A percentile compares a stretch with the other conserved stretches of the same genome.
phyloP scores from a whole-genome alignment of 2,329 filamentous ascomycete genomes.

The Ophiosphaerella korrae region DNA sequence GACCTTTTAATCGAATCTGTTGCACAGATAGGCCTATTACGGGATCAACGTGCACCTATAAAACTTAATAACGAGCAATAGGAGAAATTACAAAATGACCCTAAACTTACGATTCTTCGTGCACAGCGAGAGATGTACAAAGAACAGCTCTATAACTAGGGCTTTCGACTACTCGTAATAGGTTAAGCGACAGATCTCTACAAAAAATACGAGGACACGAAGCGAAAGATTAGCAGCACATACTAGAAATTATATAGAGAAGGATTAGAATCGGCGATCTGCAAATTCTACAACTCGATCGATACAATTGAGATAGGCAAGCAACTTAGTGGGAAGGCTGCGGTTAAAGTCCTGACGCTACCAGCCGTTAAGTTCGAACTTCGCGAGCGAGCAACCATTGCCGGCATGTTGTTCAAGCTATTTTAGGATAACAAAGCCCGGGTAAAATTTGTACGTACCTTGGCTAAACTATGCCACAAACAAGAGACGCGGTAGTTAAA shows the following conservation, averaged over 20 bases:
- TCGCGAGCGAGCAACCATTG: conserved; percentile 17
- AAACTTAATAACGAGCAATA: conserved; percentile 17
- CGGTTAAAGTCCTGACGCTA: conserved; percentile 17
- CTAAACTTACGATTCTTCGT: conserved; percentile 12
- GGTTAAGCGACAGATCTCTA: conserved; percentile 13
- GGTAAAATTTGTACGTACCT: conserved; percentile 16
- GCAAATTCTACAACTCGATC: conserved; percentile 20
- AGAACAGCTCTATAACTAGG: conserved; percentile 13
- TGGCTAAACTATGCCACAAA: conserved; percentile 14
- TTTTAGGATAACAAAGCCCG: conserved; percentile 14
- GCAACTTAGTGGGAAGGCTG: conserved; percentile 17
- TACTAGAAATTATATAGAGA: conserved; percentile 14
- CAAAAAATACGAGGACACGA: conserved; percentile 17
- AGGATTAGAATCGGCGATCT: conserved; percentile 12
- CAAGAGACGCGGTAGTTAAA: conserved; percentile 18
- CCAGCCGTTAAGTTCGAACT: conserved; percentile 18
- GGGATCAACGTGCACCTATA: conserved; percentile 13
- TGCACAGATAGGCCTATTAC: conserved; percentile 14
- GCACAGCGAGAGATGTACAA: conserved; percentile 13
- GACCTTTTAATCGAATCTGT: conserved; percentile 23
- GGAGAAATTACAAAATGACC: conserved; percentile 15
- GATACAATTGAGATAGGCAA: conserved; percentile 22
- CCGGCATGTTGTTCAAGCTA: conserved; percentile 24
- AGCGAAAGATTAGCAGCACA: conserved; percentile 16
- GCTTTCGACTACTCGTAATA: conserved; percentile 15